Evolutionary conservation across 148 eudicot species (phyloP).

Genomic region (Selenicereus undatus): DNA sequence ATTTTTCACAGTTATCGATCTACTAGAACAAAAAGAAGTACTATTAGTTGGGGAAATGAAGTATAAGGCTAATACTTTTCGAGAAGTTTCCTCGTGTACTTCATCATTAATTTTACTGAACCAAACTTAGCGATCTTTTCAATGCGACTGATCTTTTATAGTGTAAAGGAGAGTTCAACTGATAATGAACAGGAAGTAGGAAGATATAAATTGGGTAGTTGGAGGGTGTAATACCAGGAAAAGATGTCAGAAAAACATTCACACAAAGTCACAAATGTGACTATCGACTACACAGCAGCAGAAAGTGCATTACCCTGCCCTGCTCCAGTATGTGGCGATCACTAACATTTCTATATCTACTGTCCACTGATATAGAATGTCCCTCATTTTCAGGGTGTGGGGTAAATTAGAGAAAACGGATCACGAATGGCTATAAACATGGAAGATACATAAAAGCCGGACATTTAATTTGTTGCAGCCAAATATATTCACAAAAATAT

Average conservation of each 20-base stretch:
- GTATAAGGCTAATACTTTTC: neutral
- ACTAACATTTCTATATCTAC: conserved; percentile 4
- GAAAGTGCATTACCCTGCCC: neutral
- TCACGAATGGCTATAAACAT: conserved; percentile 10
- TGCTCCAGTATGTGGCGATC: conserved; percentile 12
- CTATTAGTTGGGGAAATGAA: neutral
- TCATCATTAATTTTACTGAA: neutral
- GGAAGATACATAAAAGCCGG: conserved; percentile 11
- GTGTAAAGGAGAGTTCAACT: conserved; percentile 14
- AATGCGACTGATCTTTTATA: conserved; percentile 10
- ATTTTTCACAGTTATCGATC: neutral
- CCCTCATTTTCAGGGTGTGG: conserved; percentile 8
- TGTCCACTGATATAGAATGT: neutral
- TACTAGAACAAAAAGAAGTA: neutral
- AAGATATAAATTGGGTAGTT: conserved; percentile 25
- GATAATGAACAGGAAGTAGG: conserved; percentile 7
- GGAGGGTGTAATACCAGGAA: conserved; percentile 15
- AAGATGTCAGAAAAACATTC: conserved; percentile 16
- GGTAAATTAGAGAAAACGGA: neutral
- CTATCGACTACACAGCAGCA: neutral
- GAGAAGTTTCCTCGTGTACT: neutral
- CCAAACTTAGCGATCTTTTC: conserved; percentile 13
- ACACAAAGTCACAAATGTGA: neutral
- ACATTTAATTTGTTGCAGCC: conserved; percentile 8
- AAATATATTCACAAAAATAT: neutral